phyloP scores from a whole-genome alignment of 257 asterid genomes.

The Nicotiana undulata region DNA sequence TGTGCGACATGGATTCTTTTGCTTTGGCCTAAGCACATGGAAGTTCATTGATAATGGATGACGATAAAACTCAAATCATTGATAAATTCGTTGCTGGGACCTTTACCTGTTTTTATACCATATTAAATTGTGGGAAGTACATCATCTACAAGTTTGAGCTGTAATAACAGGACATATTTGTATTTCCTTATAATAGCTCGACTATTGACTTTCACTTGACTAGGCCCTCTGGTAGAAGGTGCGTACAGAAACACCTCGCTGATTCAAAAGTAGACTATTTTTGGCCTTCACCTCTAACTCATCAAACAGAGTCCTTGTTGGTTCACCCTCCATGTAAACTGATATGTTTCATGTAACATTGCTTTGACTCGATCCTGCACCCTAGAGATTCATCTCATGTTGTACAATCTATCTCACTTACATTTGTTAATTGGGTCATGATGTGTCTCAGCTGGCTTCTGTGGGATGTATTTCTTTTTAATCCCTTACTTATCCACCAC shows the following conservation, averaged over 20 bases:
- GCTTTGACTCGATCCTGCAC: neutral
- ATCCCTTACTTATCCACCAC: neutral
- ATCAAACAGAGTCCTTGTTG: neutral
- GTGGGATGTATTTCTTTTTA: neutral
- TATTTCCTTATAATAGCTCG: neutral
- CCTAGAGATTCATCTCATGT: neutral
- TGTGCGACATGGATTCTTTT: neutral
- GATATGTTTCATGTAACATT: neutral
- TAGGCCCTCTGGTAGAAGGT: neutral
- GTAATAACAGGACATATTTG: neutral
- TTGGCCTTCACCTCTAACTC: neutral
- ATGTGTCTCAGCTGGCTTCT: neutral
- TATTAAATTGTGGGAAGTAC: neutral
- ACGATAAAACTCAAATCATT: neutral
- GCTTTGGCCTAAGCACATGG: neutral
- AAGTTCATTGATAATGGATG: neutral
- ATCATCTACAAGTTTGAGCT: neutral
- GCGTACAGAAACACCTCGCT: neutral
- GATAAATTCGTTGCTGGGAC: neutral
- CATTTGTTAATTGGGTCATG: neutral
- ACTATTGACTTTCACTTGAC: neutral
- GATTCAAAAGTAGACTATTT: neutral
- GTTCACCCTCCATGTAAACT: conserved; percentile 2
- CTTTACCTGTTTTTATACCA: neutral
- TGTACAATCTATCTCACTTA: neutral